phyloP scores from a whole-genome alignment of 768 basidiomycete genomes.

The Amanita subjunquillea region DNA sequence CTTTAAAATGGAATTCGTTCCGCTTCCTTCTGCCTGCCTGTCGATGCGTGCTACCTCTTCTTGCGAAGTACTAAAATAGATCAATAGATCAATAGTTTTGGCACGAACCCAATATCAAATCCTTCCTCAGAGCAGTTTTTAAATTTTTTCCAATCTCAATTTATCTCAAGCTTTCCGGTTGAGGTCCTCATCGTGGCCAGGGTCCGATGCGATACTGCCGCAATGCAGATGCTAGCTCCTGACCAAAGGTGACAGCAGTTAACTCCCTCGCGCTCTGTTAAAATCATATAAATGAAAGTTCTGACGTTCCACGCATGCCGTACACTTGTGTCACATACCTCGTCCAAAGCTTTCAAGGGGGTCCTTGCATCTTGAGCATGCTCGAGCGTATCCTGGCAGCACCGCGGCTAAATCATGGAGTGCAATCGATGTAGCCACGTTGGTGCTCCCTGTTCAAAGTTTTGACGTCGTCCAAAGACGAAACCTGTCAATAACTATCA shows the following conservation, averaged over 20 bases:
- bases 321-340: slow-evolving; percentile 30
- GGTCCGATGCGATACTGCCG: slow-evolving; percentile 36
- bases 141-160: slow-evolving; percentile 41
- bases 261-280: slow-evolving; percentile 79
- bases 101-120: slow-evolving; percentile 74
- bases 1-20: slow-evolving; percentile 63
- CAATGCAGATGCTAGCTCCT: slow-evolving; percentile 69
- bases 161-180: slow-evolving; percentile 30
- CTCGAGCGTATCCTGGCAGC: slow-evolving; percentile 70
- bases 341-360: slow-evolving; percentile 55
- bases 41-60: slow-evolving; percentile 66
- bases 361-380: slow-evolving; percentile 32
- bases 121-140: slow-evolving; percentile 52
- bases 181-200: slow-evolving; percentile 33
- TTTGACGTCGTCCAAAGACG: slow-evolving; percentile 77
- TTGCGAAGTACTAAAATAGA: slow-evolving; percentile 37
- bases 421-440: slow-evolving; percentile 81
- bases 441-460: slow-evolving; percentile 44
- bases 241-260: slow-evolving; percentile 67
- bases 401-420: slow-evolving; percentile 93
- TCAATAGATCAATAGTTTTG: neutral
- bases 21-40: slow-evolving; percentile 62
- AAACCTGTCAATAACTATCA: slow-evolving; percentile 37
- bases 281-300: slow-evolving; percentile 12
- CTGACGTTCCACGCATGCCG: slow-evolving; percentile 36